Evolutionary conservation across 2,329 filamentous ascomycete species (phyloP), one percentile per base, ranked within the genome.

Genomic region (Rhexocercosporidium sp.): DNA sequence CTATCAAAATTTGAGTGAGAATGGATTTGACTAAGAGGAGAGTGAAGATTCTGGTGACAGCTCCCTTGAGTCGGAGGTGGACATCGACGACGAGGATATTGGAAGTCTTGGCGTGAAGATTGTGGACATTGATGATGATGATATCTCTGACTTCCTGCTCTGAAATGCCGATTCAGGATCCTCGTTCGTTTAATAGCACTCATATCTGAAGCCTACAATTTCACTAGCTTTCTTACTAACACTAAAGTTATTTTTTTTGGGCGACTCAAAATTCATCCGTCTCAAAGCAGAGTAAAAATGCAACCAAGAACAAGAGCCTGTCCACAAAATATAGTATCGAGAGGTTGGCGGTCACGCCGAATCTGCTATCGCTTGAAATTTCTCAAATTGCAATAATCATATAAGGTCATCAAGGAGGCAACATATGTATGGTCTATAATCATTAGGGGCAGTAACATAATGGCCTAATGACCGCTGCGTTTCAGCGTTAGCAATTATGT

Each of bases 81-180:
- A 46, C n/a, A 47, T 14, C 5, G 20, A 53, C 14, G 12, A 53
- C 31, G 4, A 53, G 49, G 25, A 53, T 53, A 53, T 53, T 20
- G 7, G 29, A 54, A 16, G 29, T 20, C 51, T 54, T 54, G 11
- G 51, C 34, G 29, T 54, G 18, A 54, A 54, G 8, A 54, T 54
- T 54, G 8, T 54, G 16, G 29, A 54, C 27, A 54, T 54, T 54
- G 9, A 54, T 54, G 8, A 54, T 34, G 16, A 54, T 54, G 18
- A 54, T 54, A 34, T 54, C 29, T 54, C 29, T 54, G 18, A 54
- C 51, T 54, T 54, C 51, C 51, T 54, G 51, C 51, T 54, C 51
- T 54, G 29, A 54, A 47, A 31, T 54, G n/a, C 51, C 49, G 27
- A 54, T 54, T 54, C 18, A 54, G 18, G 29, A 54, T 31, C 18